Evolutionary conservation across 2,329 filamentous ascomycete genomes (phyloP).

Genomic region (Phyllosticta capitalensis): DNA sequence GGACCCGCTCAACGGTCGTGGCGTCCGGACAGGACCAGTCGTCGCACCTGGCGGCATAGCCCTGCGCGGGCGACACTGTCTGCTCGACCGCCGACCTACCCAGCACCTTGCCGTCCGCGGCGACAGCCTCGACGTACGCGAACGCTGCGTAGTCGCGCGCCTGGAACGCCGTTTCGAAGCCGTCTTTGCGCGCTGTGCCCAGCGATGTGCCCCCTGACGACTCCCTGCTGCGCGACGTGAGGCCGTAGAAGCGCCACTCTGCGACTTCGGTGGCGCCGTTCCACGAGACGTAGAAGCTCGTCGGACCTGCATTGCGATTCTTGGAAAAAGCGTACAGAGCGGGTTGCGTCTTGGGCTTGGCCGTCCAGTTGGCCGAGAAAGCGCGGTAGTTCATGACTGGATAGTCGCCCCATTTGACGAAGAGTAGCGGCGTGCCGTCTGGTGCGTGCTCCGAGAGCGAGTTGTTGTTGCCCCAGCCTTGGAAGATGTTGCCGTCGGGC

Average conservation of each 20-base stretch:
- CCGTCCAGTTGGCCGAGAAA: slow-evolving; percentile 9
- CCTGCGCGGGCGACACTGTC: slow-evolving; percentile 8
- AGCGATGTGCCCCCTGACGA: not conserved
- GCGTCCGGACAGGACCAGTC: slow-evolving; percentile 6
- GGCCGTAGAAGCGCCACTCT: slow-evolving; percentile 6
- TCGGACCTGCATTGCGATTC: slow-evolving; percentile 17
- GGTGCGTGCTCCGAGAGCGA: slow-evolving; percentile 36
- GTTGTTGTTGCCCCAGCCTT: slow-evolving; percentile 45
- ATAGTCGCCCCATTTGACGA: slow-evolving; percentile 37
- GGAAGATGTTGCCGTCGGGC: slow-evolving; percentile 43
- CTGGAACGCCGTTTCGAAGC: slow-evolving; percentile 9
- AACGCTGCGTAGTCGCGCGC: not conserved
- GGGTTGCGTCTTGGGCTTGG: slow-evolving; percentile 3
- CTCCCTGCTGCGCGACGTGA: not conserved
- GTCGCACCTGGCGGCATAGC: slow-evolving; percentile 7
- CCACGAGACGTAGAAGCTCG: slow-evolving; percentile 4
- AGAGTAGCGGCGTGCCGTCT: slow-evolving; percentile 43
- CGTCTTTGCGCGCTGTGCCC: not conserved
- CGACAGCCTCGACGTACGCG: slow-evolving; percentile 4
- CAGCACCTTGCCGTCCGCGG: not conserved
- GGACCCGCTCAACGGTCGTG: not conserved
- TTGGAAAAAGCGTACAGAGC: slow-evolving; percentile 19
- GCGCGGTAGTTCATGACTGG: slow-evolving; percentile 15
- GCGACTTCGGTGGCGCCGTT: slow-evolving; percentile 11
- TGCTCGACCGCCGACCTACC: not conserved